Base-by-base conservation (phyloP, 208 protist species). In the Leptomonas pyrrhocoris region DNA sequence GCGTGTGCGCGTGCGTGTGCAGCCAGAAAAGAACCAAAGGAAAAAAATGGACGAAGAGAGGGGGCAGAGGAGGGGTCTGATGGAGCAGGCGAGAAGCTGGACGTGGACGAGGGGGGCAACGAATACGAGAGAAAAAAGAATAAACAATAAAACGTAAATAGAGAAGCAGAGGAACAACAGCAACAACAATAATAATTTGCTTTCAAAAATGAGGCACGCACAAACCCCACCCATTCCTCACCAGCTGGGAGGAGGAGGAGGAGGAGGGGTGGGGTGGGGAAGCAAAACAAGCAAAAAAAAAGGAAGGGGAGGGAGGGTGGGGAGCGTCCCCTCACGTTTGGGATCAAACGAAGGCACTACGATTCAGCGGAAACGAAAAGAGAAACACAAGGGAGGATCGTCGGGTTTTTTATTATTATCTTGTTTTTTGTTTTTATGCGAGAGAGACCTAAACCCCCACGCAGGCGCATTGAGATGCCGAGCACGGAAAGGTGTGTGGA, bases 91-190 rank as follows among this genome's bases (percentile, higher is more conserved):
- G 34, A 38, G 34, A 38, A 9, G 34, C 34, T 12, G 21, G 43
- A 15, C 7, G 25, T 27, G 28, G 43, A 36, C 5, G 9, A 36
- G 27, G 28, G 23, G 23, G 23, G 51, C 31, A 56, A 38, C 15
- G 28, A 38, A 56, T 38, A 56, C 27, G 57, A 65, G 51, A 73
- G 53, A 45, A 38, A 60, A 27, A 51, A 59, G 38, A 59, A 38
- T 12, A 54, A 6, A 53, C 21, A 5, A 40, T 11, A 58, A 79
- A 79, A 13, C 42, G 36, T 21, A 13, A 9, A 25, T 59, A 28
- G 2, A 23, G 8, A 1, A 25, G 3, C 7, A 3, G 2, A 2
- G 2, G 2, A 31, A 49, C 15, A 21, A 31, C 40, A 46, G 19
- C 55, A 40, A 40, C 25, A 27, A 55, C 25, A 55, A 3, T 25